Evolutionary conservation across 192 early-diverging fungal species (phyloP), one percentile per base, ranked within the genome.

Genomic region (Diversispora eburnea): DNA sequence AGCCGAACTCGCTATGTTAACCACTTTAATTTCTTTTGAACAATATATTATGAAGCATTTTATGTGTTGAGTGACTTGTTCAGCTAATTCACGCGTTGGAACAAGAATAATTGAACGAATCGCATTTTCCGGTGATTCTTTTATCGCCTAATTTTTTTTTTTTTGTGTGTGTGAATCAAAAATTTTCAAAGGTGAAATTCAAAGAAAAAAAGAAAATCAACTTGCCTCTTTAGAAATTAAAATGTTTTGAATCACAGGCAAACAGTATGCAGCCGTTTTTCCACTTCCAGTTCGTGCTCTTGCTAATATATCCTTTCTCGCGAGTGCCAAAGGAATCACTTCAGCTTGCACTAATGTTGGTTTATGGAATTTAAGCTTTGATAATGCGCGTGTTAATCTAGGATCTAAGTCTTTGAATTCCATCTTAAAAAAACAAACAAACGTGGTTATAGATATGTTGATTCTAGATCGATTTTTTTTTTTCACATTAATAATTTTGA

Each of bases 181-280:
- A 70, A 5, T 9, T 2, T 49, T 51, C 70, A 58, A 55, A 9
- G 22, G 48, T 42, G 13, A 20, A 17, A 70, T 17, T 19, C 19
- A 64, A 60, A 17, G 0, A 42, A 54, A 55, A 8, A 39, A 59
- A 5, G 0, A 33, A 71, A 46, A 42, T 62, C 22, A 1, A 63
- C 25, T 20, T 15, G 51, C 52, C 33, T 89, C 88, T 75, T 95
- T 95, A 45, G 79, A 76, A 7, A 79, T 66, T 47, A 99, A 81
- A 20, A 99, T 94, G 78, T 95, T 95, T 84, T 98, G 95, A 33
- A 98, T 78, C 17, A 98, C 80, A 1, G 97, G 96, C 25, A 98
- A 77, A 63, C 90, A 88, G 81, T 96, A 99, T 4, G 97, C 97
- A 17, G 95, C 93, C 6, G 97, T 98, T 82, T 99, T 99, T 74